Percentiles rank a stretch among this genome's conserved stretches.
These are phyloP conservation scores for Saccharomyces pastorianus DNA, from an alignment of 1,139 yeast species.

Conservation along the genomic window DNA sequence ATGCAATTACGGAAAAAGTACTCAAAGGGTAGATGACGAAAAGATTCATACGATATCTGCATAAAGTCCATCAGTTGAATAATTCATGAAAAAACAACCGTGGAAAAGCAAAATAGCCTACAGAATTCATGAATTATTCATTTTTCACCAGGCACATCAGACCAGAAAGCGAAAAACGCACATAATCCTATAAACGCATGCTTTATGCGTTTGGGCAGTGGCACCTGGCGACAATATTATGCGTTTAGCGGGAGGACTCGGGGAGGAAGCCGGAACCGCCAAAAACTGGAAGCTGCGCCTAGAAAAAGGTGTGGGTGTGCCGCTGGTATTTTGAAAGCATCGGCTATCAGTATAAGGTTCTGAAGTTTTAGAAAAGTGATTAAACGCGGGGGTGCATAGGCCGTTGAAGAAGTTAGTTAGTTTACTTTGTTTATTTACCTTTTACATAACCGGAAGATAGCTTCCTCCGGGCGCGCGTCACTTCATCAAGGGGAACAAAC, in stretches of 20 bases:
- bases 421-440: neutral
- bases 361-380: too few relatives aligned
- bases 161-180: neutral
- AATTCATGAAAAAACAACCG: neutral
- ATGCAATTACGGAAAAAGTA: neutral
- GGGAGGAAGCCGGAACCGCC: neutral
- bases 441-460: neutral
- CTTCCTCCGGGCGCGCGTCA: neutral
- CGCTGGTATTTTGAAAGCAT: neutral
- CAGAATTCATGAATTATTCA: conserved; percentile 5
- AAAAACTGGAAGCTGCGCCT: neutral
- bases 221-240: neutral
- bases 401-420: neutral
- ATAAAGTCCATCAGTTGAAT: neutral
- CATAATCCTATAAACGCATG: conserved; percentile 5
- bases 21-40: neutral
- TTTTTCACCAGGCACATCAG: neutral
- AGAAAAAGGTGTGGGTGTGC: neutral
- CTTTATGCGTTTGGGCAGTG: neutral
- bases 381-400: neutral
- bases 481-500: too few relatives aligned
- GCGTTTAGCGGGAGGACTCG: conserved; percentile 3
- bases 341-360: too few relatives aligned
- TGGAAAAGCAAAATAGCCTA: neutral
- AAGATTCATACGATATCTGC: neutral